Evolutionary conservation across 1,139 yeast species (phyloP).

Genomic region (Kazachstania sp.): DNA sequence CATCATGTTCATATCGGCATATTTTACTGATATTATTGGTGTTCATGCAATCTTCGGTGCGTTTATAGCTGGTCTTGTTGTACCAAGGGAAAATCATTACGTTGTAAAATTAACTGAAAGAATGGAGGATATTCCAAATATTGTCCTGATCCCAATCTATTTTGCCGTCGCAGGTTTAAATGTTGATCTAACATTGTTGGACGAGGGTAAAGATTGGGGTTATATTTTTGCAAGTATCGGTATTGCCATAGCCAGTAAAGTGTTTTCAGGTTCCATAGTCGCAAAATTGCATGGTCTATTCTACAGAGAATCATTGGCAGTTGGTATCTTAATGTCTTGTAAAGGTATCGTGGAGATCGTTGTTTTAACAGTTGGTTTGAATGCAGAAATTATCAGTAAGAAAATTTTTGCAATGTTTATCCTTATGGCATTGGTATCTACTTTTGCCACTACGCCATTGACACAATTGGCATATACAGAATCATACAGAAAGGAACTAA

Average conservation of each 20-base stretch:
- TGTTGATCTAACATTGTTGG: conserved; percentile 55
- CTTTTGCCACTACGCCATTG: conserved; percentile 68
- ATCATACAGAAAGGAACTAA: conserved; percentile 47
- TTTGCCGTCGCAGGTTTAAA: conserved; percentile 72
- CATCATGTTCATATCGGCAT: conserved; percentile 56
- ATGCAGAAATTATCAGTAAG: conserved; percentile 55
- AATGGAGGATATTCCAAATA: conserved; percentile 67
- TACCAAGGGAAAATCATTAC: conserved; percentile 71
- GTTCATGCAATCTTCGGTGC: conserved; percentile 81
- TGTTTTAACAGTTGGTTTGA: conserved; percentile 64
- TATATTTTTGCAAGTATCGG: conserved; percentile 57
- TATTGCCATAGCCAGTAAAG: conserved; percentile 59
- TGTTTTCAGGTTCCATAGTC: conserved; percentile 56
- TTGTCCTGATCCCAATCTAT: conserved; percentile 63
- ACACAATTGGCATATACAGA: conserved; percentile 53
- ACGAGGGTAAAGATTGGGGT: conserved; percentile 66
- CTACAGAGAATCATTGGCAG: conserved; percentile 67
- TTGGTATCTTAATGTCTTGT: conserved; percentile 80
- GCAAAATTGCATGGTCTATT: conserved; percentile 52
- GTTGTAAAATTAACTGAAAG: conserved; percentile 61
- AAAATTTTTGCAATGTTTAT: conserved; percentile 71
- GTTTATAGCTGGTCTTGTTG: conserved; percentile 62
- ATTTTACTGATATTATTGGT: conserved; percentile 72
- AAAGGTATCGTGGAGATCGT: conserved; percentile 81
- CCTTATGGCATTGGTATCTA: conserved; percentile 69